Base-by-base conservation (phyloP, 352 stramenopile genomes). In the Pythium rishiriense region DNA sequence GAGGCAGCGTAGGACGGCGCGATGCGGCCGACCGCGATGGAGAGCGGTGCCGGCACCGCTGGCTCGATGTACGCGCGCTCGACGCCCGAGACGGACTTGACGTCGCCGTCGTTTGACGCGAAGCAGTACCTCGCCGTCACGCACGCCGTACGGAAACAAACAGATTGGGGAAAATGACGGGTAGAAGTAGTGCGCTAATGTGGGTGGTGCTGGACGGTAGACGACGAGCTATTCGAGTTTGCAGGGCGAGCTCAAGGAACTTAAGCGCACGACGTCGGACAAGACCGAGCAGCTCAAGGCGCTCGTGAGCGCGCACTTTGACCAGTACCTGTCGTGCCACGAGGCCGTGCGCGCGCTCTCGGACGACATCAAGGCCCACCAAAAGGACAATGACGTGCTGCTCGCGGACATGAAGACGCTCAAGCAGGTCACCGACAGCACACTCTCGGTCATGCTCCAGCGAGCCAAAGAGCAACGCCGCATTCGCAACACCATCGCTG, bases 211-310 rank as follows among this genome's bases (percentile, higher is more conserved):
- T 59, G 35, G n/a, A 11, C 9, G 22, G 0, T 61, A 92, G 84
- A 70, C 55, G 25, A 92, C 84, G 26, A 91, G 69, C 53, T 91
- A 85, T 52, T 67, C 73, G 45, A 75, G 72, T 28, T 61, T 94
- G 46, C 75, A 88, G 56, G 78, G 58, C 21, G 79, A 87, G 57
- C 78, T 94, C n/a, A 74, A 77, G 19, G 76, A 83, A 46, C 74
- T 94, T 35, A 82, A 84, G 60, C 82, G 83, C 48, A 80, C 79
- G 50, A 93, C 82, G 19, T 92, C 79, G 1, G 83, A 93, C 71
- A 94, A 93, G 67, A 94, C 86, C 0, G 78, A 87, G 59, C 86
- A 93, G 66, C 79, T 94, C 42, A 94, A 94, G 60, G 78, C 81
- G 11, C 73, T 94, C 33, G 86, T 93, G 54, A 86, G 76, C 26